Percentiles rank a stretch among this genome's conserved stretches.
Conservation (phyloP, 805 yeast genomes). For the Wickerhamiella australiensis region DNA sequence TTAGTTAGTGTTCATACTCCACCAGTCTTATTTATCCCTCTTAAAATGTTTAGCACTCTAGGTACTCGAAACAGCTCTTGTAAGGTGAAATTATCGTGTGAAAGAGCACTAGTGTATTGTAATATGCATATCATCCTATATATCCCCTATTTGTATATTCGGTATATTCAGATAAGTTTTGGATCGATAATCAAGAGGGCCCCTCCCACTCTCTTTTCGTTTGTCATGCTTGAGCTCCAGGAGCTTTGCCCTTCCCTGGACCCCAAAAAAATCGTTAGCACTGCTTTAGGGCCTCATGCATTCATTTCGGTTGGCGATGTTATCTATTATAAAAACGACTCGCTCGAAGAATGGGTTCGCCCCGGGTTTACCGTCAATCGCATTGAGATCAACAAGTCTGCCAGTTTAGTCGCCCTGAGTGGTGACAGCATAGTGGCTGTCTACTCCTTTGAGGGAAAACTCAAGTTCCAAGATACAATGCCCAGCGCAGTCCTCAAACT, state of each 20-base stretch:
- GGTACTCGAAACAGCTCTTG: too few species aligned
- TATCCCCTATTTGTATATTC: too few species aligned
- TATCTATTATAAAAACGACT: not conserved
- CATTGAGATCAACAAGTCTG: slow-evolving; percentile 33
- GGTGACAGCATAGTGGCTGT: slow-evolving; percentile 28
- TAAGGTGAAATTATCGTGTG: too few species aligned
- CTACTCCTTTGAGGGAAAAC: slow-evolving; percentile 10
- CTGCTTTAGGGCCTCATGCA: not conserved
- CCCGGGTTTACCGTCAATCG: not conserved
- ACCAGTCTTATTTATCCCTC: too few species aligned
- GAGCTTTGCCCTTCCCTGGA: slow-evolving; percentile 5
- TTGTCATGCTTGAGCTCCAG: slow-evolving; percentile 8
- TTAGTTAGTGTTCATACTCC: too few species aligned
- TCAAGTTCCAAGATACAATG: not conserved
- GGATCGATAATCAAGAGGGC: not conserved
- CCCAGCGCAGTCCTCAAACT: slow-evolving; percentile 23
- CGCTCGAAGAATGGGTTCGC: not conserved
- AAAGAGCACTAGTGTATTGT: too few species aligned
- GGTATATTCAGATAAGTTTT: too few species aligned
- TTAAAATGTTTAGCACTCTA: too few species aligned
- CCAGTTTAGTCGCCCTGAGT: slow-evolving; percentile 35
- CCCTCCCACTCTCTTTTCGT: not conserved
- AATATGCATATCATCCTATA: too few species aligned
- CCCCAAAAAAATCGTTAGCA: not conserved
- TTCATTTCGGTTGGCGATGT: not conserved